A percentile compares a stretch with the other conserved stretches of the same genome.
These are phyloP conservation scores for Saxophila tyrrhenica DNA, from an alignment of 495 filamentous ascomycete species.

Conservation along the genomic window DNA sequence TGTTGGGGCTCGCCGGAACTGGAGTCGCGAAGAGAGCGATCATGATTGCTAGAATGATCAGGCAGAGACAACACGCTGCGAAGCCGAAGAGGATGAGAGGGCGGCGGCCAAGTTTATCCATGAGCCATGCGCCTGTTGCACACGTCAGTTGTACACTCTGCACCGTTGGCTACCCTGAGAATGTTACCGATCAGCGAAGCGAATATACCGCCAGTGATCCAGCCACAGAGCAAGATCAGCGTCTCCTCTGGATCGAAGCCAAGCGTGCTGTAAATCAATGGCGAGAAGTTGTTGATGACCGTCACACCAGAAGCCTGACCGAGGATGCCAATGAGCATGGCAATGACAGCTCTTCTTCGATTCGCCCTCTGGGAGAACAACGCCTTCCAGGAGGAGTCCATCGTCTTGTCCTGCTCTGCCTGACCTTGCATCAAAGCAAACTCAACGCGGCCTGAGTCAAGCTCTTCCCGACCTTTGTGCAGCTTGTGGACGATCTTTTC, in stretches of 20 bases:
- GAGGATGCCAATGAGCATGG: conserved; percentile 19
- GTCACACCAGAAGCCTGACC: conserved; percentile 23
- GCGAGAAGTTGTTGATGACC: conserved; percentile 27
- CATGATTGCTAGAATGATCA: not conserved
- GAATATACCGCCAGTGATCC: not conserved
- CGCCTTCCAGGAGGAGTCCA: conserved; percentile 14
- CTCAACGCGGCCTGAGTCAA: conserved; percentile 14
- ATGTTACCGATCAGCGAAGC: not conserved
- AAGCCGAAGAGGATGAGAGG: conserved; percentile 23
- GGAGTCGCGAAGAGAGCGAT: not conserved
- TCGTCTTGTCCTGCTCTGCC: conserved; percentile 14
- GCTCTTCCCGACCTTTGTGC: conserved; percentile 11
- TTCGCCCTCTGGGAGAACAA: conserved; percentile 21
- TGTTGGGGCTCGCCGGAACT: not conserved
- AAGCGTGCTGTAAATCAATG: conserved; percentile 22
- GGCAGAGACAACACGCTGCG: conserved; percentile 10
- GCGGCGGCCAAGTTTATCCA: conserved; percentile 19
- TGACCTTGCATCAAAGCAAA: conserved; percentile 22
- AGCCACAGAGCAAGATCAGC: not conserved
- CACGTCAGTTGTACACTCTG: not conserved
- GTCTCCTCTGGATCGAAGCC: conserved; percentile 19
- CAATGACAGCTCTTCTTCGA: conserved; percentile 20
- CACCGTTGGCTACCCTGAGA: not conserved
- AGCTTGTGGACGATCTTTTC: conserved; percentile 17
- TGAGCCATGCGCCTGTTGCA: not conserved